These are phyloP conservation scores for Backusella psychrophila DNA, from an alignment of 192 early-diverging fungal genomes.

Conservation along the genomic window DNA sequence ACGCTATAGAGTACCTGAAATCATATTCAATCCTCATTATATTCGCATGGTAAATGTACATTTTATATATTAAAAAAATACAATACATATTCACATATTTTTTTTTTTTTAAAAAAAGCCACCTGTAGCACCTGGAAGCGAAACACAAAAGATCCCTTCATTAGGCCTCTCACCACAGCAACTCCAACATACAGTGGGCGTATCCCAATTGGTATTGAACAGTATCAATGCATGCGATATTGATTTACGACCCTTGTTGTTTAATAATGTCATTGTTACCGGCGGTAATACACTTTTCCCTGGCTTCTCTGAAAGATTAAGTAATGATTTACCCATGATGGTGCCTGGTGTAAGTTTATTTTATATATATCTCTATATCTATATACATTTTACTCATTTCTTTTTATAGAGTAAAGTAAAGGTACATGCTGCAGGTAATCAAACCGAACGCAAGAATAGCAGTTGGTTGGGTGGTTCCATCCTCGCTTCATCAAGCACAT, in stretches of 20 bases:
- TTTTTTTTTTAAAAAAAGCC: neutral
- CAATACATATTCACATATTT: neutral
- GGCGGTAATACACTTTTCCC: conserved; percentile 89
- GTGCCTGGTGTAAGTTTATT: conserved; percentile 60
- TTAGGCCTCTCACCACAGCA: conserved; percentile 19
- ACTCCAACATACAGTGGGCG: conserved; percentile 44
- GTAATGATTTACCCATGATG: conserved; percentile 62
- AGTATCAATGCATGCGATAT: conserved; percentile 78
- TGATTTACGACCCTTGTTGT: conserved; percentile 83
- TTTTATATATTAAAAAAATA: too few relatives aligned
- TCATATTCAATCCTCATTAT: conserved; percentile 81
- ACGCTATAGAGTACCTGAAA: conserved; percentile 85
- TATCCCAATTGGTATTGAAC: conserved; percentile 70
- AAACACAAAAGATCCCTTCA: conserved; percentile 13
- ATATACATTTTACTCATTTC: neutral
- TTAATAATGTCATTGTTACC: conserved; percentile 80
- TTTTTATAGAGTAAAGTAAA: conserved; percentile 67
- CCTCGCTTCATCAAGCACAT: conserved; percentile 89
- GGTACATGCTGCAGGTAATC: conserved; percentile 72
- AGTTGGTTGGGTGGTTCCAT: conserved; percentile 97
- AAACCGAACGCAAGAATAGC: conserved; percentile 84
- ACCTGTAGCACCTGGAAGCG: neutral
- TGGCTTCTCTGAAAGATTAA: conserved; percentile 82
- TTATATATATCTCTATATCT: too few relatives aligned
- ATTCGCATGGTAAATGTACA: conserved; percentile 37